A percentile compares a stretch with the other conserved stretches of the same genome.
These are phyloP conservation scores for Maudiozyma serrabonitensis DNA, from an alignment of 805 yeast species.

Conservation along the genomic window DNA sequence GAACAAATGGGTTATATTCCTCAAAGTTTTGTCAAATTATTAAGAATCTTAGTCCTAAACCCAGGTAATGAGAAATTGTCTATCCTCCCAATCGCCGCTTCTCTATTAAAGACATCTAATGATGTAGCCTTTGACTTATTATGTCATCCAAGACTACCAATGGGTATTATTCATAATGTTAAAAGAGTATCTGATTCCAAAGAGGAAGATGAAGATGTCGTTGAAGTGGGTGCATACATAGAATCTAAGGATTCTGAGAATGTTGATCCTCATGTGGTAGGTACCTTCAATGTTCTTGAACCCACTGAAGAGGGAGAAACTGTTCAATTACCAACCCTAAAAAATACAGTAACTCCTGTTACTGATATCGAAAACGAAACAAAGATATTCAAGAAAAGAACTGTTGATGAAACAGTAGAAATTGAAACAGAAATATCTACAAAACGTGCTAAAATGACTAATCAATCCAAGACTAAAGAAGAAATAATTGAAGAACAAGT, in stretches of 20 bases:
- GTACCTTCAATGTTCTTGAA: background rate
- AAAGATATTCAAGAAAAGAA: constrained; percentile 7
- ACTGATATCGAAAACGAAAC: constrained; percentile 3
- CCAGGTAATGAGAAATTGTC: constrained; percentile 60
- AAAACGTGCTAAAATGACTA: constrained; percentile 1
- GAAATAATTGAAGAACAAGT: constrained; percentile 1
- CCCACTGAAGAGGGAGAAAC: background rate
- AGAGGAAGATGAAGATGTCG: background rate
- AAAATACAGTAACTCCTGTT: too few species aligned
- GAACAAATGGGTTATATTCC: constrained; percentile 24
- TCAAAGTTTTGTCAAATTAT: constrained; percentile 27
- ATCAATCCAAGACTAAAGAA: background rate
- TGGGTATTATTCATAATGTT: constrained; percentile 23
- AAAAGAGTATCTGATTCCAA: constrained; percentile 7
- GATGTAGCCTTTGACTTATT: constrained; percentile 49
- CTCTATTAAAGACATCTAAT: constrained; percentile 36
- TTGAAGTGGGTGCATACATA: background rate
- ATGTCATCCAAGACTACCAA: constrained; percentile 71
- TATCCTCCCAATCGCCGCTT: constrained; percentile 59
- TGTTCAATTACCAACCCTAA: too few species aligned
- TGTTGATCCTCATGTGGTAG: background rate
- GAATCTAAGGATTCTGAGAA: background rate
- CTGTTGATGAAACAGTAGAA: constrained; percentile 2
- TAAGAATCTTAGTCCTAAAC: constrained; percentile 50
- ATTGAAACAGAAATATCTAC: background rate